These are phyloP conservation scores for Acidomyces sp. DNA, from an alignment of 495 filamentous ascomycete species.

Conservation along the genomic window DNA sequence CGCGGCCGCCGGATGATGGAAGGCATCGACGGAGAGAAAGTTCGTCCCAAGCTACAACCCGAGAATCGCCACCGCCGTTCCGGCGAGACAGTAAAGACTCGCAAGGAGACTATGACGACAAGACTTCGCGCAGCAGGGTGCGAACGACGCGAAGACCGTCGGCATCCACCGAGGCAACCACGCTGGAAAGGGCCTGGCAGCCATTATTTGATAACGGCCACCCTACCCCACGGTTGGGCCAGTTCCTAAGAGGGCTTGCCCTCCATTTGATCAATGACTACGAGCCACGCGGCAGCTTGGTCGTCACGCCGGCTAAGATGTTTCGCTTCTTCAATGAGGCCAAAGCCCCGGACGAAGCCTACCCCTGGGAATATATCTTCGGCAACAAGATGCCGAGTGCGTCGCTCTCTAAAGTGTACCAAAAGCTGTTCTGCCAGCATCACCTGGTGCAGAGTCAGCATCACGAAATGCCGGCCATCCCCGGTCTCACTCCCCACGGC, in stretches of 20 bases:
- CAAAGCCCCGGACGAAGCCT: constrained; percentile 46
- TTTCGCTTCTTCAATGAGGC: constrained; percentile 61
- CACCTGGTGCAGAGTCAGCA: constrained; percentile 52
- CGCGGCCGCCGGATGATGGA: no score
- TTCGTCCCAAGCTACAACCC: not conserved
- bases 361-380: constrained; percentile 52
- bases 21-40: constrained; percentile 2
- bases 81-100: constrained; percentile 6
- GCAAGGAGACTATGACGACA: constrained; percentile 8
- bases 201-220: constrained; percentile 58
- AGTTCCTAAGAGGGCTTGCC: constrained; percentile 66
- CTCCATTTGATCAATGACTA: constrained; percentile 75
- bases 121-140: constrained; percentile 31
- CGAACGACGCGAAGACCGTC: constrained; percentile 28
- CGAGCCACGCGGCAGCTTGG: constrained; percentile 55
- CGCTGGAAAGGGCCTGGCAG: constrained; percentile 62
- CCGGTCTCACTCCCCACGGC: constrained; percentile 64
- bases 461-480: constrained; percentile 48
- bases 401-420: constrained; percentile 58
- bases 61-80: not conserved
- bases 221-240: constrained; percentile 52
- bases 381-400: constrained; percentile 20
- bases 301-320: constrained; percentile 74
- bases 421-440: constrained; percentile 64
- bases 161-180: constrained; percentile 36